Evolutionary conservation across 192 early-diverging fungal genomes (phyloP).

Genomic region (Thamnidium elegans): DNA sequence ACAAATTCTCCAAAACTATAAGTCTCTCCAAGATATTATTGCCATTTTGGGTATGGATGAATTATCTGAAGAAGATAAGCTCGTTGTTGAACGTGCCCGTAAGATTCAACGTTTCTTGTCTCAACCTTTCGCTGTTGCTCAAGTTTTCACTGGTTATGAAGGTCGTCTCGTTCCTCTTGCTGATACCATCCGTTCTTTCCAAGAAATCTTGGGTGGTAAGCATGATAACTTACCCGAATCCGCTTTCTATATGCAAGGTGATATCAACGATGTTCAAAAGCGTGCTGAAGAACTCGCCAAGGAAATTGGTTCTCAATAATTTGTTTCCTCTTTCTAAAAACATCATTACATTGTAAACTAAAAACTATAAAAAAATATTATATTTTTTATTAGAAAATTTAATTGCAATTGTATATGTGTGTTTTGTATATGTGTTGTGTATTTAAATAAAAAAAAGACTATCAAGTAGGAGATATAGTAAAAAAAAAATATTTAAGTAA

Average conservation of each 20-base stretch:
- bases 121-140: conserved; percentile 96
- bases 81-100: conserved; percentile 97
- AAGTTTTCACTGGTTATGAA: conserved; percentile 97
- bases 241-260: conserved; percentile 98
- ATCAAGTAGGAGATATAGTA: too few relatives aligned
- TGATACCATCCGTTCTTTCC: conserved; percentile 97
- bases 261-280: conserved; percentile 89
- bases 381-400: too few relatives aligned
- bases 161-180: conserved; percentile 85
- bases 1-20: conserved; percentile 97
- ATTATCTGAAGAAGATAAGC: conserved; percentile 94
- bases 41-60: conserved; percentile 99
- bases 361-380: too few relatives aligned
- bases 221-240: conserved; percentile 92
- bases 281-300: conserved; percentile 68
- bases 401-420: too few relatives aligned
- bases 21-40: conserved; percentile 99
- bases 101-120: conserved; percentile 99
- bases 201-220: conserved; percentile 96
- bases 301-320: conserved; percentile 31
- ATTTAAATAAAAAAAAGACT: too few relatives aligned
- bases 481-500: too few relatives aligned
- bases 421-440: too few relatives aligned
- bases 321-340: too few relatives aligned
- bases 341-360: too few relatives aligned